These are phyloP conservation scores for Nicotiana otophora DNA, from an alignment of 257 asterid species.

Conservation along the genomic window DNA sequence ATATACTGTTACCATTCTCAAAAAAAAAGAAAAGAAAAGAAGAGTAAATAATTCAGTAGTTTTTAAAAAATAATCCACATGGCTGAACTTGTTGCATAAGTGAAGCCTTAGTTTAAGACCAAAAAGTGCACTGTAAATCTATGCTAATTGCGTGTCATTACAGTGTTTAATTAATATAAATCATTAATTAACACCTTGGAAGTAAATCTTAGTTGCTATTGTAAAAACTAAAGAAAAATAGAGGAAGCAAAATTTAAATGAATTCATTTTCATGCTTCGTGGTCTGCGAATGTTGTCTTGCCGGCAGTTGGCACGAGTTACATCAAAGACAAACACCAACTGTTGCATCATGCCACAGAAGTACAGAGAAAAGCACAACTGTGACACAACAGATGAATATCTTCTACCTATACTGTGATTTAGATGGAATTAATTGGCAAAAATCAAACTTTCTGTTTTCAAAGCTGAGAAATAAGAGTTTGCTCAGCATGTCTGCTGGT, in stretches of 20 bases:
- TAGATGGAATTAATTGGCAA: neutral
- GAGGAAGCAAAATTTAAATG: neutral
- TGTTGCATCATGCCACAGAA: neutral
- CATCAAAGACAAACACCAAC: neutral
- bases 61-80: neutral
- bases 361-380: neutral
- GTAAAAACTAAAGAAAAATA: neutral
- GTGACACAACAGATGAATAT: neutral
- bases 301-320: neutral
- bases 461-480: slow-evolving; percentile 5
- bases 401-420: neutral
- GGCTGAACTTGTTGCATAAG: neutral
- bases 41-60: neutral
- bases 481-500: slow-evolving; percentile 16
- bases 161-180: neutral
- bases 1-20: too few relatives aligned
- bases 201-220: neutral
- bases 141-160: neutral
- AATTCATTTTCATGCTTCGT: neutral
- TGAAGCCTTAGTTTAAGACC: neutral
- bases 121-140: neutral
- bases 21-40: too few relatives aligned
- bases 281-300: neutral
- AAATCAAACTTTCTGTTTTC: slow-evolving; percentile 2
- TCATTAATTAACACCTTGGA: neutral